Percentiles rank a stretch among this genome's conserved stretches.
Evolutionary conservation across 257 asterid genomes (phyloP).

Genomic region (Solanum piurae): DNA sequence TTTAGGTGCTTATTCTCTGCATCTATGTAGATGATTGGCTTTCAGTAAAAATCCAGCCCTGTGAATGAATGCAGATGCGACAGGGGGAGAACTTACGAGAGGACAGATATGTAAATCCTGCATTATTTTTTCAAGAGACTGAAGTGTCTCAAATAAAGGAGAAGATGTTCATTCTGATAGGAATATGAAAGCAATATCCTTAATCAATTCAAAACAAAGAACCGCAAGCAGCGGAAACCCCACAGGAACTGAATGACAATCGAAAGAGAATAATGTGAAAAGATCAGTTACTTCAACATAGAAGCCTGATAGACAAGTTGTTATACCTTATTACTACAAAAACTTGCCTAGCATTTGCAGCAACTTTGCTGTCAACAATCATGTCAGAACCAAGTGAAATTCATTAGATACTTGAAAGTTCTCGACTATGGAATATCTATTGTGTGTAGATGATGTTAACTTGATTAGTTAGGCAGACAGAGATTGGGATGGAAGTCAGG

Average conservation of each 20-base stretch:
- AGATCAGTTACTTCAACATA: background rate
- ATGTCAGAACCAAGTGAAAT: background rate
- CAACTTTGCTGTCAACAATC: background rate
- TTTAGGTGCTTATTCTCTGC: background rate
- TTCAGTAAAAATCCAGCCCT: background rate
- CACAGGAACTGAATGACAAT: background rate
- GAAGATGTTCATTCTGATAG: background rate
- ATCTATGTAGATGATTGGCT: background rate
- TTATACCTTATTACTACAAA: background rate
- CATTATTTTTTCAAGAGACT: background rate
- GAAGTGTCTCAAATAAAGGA: background rate
- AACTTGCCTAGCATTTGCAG: background rate
- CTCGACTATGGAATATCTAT: background rate
- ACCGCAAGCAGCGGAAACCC: background rate
- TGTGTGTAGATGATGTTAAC: background rate
- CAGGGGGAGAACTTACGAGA: background rate
- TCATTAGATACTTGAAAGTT: background rate
- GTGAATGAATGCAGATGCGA: background rate
- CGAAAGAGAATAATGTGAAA: background rate
- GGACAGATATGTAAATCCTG: background rate
- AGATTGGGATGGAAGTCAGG: background rate
- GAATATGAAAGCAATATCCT: background rate
- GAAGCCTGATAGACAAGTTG: background rate
- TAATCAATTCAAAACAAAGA: background rate
- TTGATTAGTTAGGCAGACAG: background rate